These are phyloP conservation scores for Achlya hypogyna DNA, from an alignment of 352 stramenopile genomes.

Conservation along the genomic window DNA sequence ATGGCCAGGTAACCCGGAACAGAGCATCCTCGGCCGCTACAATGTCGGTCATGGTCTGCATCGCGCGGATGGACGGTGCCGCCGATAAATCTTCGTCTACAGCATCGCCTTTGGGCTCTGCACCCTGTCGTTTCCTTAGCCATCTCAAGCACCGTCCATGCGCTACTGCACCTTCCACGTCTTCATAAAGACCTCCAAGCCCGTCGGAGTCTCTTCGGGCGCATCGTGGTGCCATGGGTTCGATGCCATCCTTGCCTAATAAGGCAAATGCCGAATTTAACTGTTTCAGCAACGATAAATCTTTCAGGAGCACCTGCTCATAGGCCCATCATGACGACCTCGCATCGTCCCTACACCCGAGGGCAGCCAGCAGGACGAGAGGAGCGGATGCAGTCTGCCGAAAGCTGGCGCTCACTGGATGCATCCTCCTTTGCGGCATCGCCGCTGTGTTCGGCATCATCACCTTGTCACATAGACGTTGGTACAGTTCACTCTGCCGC, in stretches of 20 bases:
- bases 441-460: too few relatives aligned
- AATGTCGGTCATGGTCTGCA: neutral
- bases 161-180: neutral
- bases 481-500: too few relatives aligned
- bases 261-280: neutral
- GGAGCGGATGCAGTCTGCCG: too few relatives aligned
- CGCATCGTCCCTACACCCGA: too few relatives aligned
- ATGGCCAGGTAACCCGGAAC: neutral
- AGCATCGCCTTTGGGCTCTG: too few relatives aligned
- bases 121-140: too few relatives aligned
- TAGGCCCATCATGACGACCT: neutral
- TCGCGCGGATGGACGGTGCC: neutral
- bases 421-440: too few relatives aligned
- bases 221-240: neutral
- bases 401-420: too few relatives aligned
- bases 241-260: neutral
- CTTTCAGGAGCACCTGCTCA: neutral
- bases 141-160: too few relatives aligned
- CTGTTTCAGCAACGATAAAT: neutral
- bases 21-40: neutral
- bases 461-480: too few relatives aligned
- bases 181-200: neutral
- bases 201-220: neutral
- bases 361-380: too few relatives aligned
- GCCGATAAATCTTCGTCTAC: neutral